Conservation (phyloP, 768 basidiomycete genomes). For the Russula brevipes region DNA sequence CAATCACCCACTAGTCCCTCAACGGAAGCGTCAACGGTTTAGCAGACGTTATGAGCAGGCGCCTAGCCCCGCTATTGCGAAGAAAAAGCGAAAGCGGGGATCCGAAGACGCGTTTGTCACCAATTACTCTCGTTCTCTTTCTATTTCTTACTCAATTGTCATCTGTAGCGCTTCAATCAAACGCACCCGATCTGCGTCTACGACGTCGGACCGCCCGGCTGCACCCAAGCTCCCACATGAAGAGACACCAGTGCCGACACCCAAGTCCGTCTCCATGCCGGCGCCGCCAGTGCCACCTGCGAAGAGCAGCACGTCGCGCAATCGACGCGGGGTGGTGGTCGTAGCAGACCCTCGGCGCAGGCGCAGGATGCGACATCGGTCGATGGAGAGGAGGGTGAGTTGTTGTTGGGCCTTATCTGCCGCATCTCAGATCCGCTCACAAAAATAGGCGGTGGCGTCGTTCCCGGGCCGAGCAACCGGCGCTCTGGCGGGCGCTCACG, state of each 20-base stretch:
- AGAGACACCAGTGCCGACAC: conserved; percentile 37
- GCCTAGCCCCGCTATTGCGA: conserved; percentile 42
- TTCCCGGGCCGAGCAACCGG: conserved; percentile 29
- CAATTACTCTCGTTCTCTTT: neutral
- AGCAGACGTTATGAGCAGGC: conserved; percentile 41
- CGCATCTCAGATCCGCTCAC: conserved; percentile 26
- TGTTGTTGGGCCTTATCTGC: conserved; percentile 21
- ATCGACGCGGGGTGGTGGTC: conserved; percentile 30
- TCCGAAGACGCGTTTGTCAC: conserved; percentile 65
- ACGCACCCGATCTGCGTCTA: conserved; percentile 72
- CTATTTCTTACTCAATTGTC: conserved; percentile 18
- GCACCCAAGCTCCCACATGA: conserved; percentile 38
- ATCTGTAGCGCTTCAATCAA: conserved; percentile 50
- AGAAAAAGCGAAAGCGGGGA: conserved; percentile 67
- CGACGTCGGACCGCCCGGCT: conserved; percentile 53
- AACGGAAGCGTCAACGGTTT: conserved; percentile 36
- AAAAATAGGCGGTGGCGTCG: conserved; percentile 4
- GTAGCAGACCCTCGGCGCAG: conserved; percentile 30
- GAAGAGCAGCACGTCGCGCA: conserved; percentile 28
- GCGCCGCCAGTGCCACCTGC: conserved; percentile 26
- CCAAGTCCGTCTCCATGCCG: conserved; percentile 25
- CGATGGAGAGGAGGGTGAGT: conserved; percentile 64
- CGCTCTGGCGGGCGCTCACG: conserved; percentile 43
- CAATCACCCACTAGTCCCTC: conserved; percentile 38
- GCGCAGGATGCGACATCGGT: conserved; percentile 32